A percentile compares a stretch with the other conserved stretches of the same genome.
Conservation (phyloP, 768 basidiomycete genomes). For the Pholiota conissans region DNA sequence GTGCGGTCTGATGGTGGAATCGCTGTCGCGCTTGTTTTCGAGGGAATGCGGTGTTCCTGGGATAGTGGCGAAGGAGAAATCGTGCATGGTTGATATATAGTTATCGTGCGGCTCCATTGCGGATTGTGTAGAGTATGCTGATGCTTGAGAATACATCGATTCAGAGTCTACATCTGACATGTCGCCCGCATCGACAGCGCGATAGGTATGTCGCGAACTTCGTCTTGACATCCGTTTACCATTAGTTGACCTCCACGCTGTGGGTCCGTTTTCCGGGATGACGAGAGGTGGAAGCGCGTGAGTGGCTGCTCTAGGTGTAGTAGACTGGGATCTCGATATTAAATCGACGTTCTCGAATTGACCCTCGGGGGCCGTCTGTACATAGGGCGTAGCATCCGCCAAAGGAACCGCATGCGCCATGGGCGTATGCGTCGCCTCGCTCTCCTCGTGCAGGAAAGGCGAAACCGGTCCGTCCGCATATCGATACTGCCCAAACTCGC, state of each 20-base stretch:
- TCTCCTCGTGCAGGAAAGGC: background rate
- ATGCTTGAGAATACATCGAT: slow-evolving; percentile 23
- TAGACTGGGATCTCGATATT: background rate
- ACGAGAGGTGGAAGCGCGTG: background rate
- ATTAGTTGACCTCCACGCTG: background rate
- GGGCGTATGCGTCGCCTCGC: background rate
- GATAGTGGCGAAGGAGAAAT: background rate
- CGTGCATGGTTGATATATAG: background rate
- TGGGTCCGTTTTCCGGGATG: background rate
- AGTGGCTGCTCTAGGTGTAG: background rate
- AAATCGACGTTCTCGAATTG: background rate
- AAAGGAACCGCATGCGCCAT: background rate
- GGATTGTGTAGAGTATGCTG: slow-evolving; percentile 8
- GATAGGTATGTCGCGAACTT: background rate
- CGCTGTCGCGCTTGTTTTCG: background rate
- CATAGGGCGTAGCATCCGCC: slow-evolving; percentile 1
- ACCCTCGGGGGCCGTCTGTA: background rate
- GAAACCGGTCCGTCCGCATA: background rate
- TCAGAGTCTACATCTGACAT: slow-evolving; percentile 11
- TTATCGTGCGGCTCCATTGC: background rate
- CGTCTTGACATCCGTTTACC: slow-evolving; percentile 1
- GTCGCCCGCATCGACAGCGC: slow-evolving; percentile 1
- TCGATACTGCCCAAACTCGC: background rate
- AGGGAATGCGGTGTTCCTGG: background rate
- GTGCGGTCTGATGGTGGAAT: background rate